These are phyloP conservation scores for Phytophthora litchii DNA, from an alignment of 352 stramenopile species.

Conservation along the genomic window DNA sequence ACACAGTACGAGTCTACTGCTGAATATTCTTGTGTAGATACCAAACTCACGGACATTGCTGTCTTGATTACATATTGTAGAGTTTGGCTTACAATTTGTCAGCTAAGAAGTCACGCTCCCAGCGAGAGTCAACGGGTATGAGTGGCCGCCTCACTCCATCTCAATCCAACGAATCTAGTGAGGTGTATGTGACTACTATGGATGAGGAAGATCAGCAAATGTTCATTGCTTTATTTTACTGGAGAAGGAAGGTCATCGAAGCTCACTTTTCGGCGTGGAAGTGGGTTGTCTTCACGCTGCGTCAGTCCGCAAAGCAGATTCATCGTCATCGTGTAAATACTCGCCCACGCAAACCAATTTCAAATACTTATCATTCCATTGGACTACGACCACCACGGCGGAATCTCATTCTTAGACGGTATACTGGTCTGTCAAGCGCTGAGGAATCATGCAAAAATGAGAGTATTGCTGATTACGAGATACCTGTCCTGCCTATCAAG, in stretches of 20 bases:
- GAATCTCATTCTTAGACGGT: conserved; percentile 35
- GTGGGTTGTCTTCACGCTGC: conserved; percentile 28
- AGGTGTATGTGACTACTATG: conserved; percentile 34
- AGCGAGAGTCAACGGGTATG: not conserved
- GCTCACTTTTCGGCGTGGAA: conserved; percentile 53
- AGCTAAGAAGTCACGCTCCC: not conserved
- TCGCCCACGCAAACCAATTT: not conserved
- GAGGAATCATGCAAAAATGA: conserved; percentile 11
- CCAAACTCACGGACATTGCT: conserved; percentile 1
- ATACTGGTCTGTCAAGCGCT: conserved; percentile 6
- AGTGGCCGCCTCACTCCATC: not conserved
- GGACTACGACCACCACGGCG: not conserved
- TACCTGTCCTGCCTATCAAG: not conserved
- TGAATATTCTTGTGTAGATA: not conserved
- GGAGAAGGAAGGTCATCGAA: conserved; percentile 47
- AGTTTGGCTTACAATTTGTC: not conserved
- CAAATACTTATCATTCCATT: not conserved
- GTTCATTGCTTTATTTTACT: conserved; percentile 52
- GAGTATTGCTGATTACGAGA: not conserved
- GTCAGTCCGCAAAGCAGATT: conserved; percentile 22
- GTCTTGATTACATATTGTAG: conserved; percentile 3
- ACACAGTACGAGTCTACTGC: conserved; percentile 9
- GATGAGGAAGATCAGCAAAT: conserved; percentile 49
- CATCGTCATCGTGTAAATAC: conserved; percentile 1
- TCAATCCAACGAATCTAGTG: conserved; percentile 1